A percentile compares a stretch with the other conserved stretches of the same genome.
Conservation (phyloP, 225 moss, liverwort and hornwort species). For the Straminergon stramineum region DNA sequence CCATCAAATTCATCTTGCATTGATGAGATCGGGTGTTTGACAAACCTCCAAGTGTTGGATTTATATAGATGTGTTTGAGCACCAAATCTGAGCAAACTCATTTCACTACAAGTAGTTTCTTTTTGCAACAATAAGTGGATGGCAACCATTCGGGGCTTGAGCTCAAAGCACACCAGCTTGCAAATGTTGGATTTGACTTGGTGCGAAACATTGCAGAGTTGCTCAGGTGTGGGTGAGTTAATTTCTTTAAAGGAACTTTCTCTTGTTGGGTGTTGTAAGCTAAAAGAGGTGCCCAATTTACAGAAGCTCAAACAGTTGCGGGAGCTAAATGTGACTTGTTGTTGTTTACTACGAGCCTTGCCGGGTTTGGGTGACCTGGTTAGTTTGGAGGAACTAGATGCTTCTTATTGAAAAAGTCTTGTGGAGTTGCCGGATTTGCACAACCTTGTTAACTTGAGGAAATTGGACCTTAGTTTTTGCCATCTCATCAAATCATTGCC, state of each 20-base stretch:
- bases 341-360: rapidly evolving
- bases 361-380: not conserved
- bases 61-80: not conserved
- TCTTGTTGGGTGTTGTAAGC: rapidly evolving
- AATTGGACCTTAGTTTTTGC: rapidly evolving
- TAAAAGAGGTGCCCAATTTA: not conserved
- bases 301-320: rapidly evolving
- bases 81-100: not conserved
- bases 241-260: not conserved
- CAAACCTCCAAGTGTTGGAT: not conserved
- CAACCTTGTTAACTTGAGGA: not conserved
- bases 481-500: not conserved
- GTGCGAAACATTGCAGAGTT: rapidly evolving
- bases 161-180: not conserved
- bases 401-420: not conserved
- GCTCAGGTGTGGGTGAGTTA: not conserved
- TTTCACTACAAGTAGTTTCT: not conserved
- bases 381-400: not conserved
- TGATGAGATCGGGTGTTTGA: not conserved
- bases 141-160: not conserved
- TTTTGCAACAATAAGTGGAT: rapidly evolving
- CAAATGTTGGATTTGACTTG: not conserved
- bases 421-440: rapidly evolving
- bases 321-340: rapidly evolving
- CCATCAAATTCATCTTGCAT: not conserved